Percentiles rank a stretch among this genome's conserved stretches.
phyloP scores from a whole-genome alignment of 306 rosid genomes.

The Cicer judaicum region DNA sequence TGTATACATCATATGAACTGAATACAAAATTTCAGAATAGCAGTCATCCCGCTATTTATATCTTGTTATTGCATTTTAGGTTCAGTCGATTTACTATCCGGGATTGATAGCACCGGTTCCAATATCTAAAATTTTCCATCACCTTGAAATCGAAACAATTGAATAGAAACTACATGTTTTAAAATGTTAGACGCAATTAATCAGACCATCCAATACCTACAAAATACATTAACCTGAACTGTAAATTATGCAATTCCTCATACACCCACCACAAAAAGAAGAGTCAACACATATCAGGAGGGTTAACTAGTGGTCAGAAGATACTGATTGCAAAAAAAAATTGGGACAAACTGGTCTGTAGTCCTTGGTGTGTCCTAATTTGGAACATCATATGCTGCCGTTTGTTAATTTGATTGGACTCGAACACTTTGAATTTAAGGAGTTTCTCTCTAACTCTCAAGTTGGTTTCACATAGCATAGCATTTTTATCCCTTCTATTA shows the following conservation, averaged over 20 bases:
- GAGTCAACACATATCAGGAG: conserved; percentile 6
- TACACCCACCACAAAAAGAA: background rate
- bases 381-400: conserved; percentile 12
- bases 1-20: background rate
- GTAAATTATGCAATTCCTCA: conserved; percentile 13
- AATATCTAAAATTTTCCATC: background rate
- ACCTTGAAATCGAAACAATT: conserved; percentile 21
- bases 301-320: background rate
- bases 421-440: background rate
- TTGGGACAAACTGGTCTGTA: conserved; percentile 1
- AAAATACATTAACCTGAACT: conserved; percentile 11
- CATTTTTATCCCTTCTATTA: conserved; percentile 12
- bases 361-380: background rate
- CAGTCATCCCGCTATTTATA: background rate
- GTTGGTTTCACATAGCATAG: conserved; percentile 4
- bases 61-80: background rate
- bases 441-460: background rate
- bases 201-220: conserved; percentile 6
- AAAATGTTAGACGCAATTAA: conserved; percentile 20
- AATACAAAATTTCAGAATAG: background rate
- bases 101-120: background rate
- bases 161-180: conserved; percentile 1
- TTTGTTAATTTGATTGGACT: background rate
- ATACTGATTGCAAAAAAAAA: background rate
- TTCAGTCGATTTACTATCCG: background rate